Base-by-base conservation (phyloP, 164 flowering plant species). In the Saururus chinensis region DNA sequence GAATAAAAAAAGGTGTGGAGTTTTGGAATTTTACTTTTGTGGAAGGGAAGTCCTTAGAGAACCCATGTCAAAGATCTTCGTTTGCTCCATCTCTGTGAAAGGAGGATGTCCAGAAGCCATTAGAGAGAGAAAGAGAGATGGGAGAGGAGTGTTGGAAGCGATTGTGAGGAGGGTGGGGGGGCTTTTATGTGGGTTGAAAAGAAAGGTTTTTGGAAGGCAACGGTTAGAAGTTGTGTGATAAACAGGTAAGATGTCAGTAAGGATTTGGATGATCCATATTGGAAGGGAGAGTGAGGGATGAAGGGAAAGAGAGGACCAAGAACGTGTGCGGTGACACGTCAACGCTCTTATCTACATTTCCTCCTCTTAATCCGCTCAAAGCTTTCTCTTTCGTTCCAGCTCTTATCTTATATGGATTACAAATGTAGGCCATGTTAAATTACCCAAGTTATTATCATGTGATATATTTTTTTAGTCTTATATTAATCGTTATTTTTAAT, bases 11-110 rank as follows among this genome's bases (percentile, higher is more conserved):
- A 30, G 37, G 6, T n/a, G n/a, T n/a, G n/a, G 5, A 17, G 21
- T 19, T 21, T 13, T 0, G 19, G 0, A 17, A 48, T 54, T 75
- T 75, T 78, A 85, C 90, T 77, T 85, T 35, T 68, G 70, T 0
- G 85, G 84, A 64, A 81, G 85, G 65, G 67, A 76, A 48, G 60
- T 61, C 53, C 65, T 40, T 12, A 82, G 57, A 0, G 75, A 57
- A 25, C 63, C 71, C 85, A 79, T 78, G 75, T 85, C 76, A 48
- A 82, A 82, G 9, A 19, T 35, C 20, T 30, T 19, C 11, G 7
- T 12, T 21, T 54, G 26, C 22, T 54, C 26, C 57, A 54, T 54
- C 26, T 21, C 26, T 7, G 24, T 22, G 40, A 9, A 30, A 57
- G 49, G 49, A 42, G 49, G 49, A 1, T 42, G 49, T 14, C 49